Conservation (phyloP, 2,329 filamentous ascomycete genomes). For the Pseudogymnoascus sp. region DNA sequence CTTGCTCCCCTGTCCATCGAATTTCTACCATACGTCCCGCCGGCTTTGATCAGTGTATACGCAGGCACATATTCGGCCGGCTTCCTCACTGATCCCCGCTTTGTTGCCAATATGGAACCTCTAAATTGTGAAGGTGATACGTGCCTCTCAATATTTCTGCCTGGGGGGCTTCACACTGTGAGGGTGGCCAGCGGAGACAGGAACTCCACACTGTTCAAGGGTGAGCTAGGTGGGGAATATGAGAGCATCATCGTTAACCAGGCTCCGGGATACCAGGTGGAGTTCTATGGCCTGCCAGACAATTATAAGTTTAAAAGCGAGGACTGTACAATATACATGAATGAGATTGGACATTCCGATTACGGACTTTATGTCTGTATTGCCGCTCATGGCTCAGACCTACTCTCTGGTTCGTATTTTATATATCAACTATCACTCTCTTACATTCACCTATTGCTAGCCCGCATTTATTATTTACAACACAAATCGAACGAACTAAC, state of each 20-base stretch:
- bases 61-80: neutral
- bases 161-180: neutral
- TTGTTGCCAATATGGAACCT: neutral
- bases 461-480: neutral
- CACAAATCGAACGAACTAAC: neutral
- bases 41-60: neutral
- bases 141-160: neutral
- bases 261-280: neutral
- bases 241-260: conserved; percentile 1
- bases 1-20: conserved; percentile 1
- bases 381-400: neutral
- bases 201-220: neutral
- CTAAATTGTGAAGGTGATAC: neutral
- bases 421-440: neutral
- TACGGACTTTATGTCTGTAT: conserved; percentile 6
- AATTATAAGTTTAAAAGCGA: neutral
- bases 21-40: neutral
- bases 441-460: neutral
- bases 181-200: neutral
- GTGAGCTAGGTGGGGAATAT: neutral
- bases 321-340: neutral
- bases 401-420: neutral
- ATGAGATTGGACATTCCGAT: neutral
- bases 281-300: neutral
- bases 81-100: neutral